These are phyloP conservation scores for Ceriops decandra DNA, from an alignment of 345 rosid genomes.

Conservation along the genomic window DNA sequence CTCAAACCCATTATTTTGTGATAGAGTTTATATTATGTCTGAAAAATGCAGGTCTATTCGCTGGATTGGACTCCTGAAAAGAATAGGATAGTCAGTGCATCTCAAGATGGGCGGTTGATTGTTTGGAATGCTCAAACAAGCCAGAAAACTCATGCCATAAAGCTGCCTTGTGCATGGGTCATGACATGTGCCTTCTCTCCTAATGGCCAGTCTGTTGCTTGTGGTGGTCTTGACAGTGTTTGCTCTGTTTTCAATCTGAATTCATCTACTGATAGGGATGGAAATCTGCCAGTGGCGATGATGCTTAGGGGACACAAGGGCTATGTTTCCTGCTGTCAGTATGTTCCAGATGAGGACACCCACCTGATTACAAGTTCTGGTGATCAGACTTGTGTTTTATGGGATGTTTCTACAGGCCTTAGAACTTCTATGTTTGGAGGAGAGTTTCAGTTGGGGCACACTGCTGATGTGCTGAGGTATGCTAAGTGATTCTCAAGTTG, in stretches of 20 bases:
- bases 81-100: constrained; percentile 89
- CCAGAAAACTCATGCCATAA: constrained; percentile 94
- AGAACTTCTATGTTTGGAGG: constrained; percentile 96
- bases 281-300: constrained; percentile 64
- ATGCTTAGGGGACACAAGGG: constrained; percentile 92
- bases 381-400: constrained; percentile 84
- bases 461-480: constrained; percentile 89
- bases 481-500: constrained; percentile 11
- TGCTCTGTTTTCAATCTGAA: constrained; percentile 92
- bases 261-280: constrained; percentile 77
- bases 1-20: not conserved
- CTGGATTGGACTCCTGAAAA: constrained; percentile 86
- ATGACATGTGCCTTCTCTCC: constrained; percentile 99
- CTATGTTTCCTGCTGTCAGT: constrained; percentile 88
- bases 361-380: constrained; percentile 88
- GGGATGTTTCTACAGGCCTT: constrained; percentile 95
- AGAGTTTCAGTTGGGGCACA: constrained; percentile 95
- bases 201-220: constrained; percentile 84
- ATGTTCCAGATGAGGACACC: constrained; percentile 81
- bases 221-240: constrained; percentile 92
- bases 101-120: constrained; percentile 86
- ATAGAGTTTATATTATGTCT: constrained; percentile 5
- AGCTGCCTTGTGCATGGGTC: constrained; percentile 96
- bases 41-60: constrained; percentile 64
- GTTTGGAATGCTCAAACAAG: constrained; percentile 97